Conservation (phyloP, 768 basidiomycete species). For the Crassisporium funariophilum region DNA sequence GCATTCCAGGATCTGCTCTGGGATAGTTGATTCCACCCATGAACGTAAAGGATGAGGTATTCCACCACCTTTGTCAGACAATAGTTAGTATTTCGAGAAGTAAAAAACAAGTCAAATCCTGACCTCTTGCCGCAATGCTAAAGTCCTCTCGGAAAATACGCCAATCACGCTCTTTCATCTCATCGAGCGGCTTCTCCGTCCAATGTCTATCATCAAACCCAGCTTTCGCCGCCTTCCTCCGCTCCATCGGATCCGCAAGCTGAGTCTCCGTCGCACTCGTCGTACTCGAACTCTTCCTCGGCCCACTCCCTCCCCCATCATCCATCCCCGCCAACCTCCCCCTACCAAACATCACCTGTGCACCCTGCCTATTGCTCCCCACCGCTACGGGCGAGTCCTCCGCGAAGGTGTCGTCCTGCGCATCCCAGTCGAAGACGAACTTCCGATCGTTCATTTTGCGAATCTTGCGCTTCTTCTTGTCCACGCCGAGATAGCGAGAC, state of each 20-base stretch:
- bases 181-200: conserved; percentile 89
- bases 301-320: conserved; percentile 59
- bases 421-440: conserved; percentile 99
- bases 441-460: conserved; percentile 95
- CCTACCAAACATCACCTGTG: conserved; percentile 87
- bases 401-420: conserved; percentile 90
- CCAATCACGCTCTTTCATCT: conserved; percentile 99
- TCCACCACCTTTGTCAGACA: conserved; percentile 63
- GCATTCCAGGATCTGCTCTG: conserved; percentile 72
- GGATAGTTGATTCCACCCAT: conserved; percentile 89
- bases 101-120: conserved; percentile 18
- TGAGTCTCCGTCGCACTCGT: conserved; percentile 40
- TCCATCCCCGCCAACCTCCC: conserved; percentile 88
- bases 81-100: conserved; percentile 3
- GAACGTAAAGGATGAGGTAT: conserved; percentile 93
- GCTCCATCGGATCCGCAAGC: conserved; percentile 81
- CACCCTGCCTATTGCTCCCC: conserved; percentile 74
- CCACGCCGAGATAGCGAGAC: conserved; percentile 92
- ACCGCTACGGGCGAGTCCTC: conserved; percentile 74
- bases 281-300: conserved; percentile 31
- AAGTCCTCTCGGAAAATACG: conserved; percentile 99
- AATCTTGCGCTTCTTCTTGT: conserved; percentile 92
- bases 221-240: conserved; percentile 76
- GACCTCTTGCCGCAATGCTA: conserved; percentile 90
- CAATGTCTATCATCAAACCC: conserved; percentile 95